Evolutionary conservation across 2,329 filamentous ascomycete genomes (phyloP).

Genomic region (Aotearoamyces nothofagi): DNA sequence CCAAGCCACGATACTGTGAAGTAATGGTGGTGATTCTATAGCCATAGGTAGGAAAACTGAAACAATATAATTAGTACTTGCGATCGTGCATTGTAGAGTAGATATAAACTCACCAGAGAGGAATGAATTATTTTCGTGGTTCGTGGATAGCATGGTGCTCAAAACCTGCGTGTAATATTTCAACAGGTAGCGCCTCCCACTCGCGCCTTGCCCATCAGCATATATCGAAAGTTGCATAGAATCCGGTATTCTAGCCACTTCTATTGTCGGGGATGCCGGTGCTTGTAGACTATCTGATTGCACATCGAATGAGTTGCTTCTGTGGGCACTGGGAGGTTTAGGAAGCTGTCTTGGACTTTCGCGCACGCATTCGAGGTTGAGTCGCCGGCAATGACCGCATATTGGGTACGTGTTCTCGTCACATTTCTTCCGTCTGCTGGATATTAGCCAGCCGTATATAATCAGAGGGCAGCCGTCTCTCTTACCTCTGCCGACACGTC

Average conservation of each 20-base stretch:
- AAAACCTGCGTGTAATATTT: conserved; percentile 5
- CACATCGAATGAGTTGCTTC: no score
- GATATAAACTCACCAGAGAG: conserved; percentile 3
- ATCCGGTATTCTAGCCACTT: neutral
- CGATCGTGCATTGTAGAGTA: neutral
- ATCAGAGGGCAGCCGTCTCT: neutral
- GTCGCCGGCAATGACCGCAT: conserved; percentile 1
- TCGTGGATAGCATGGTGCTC: conserved; percentile 4
- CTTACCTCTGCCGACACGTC: conserved; percentile 1
- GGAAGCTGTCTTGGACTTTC: neutral
- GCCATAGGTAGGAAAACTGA: conserved; percentile 7
- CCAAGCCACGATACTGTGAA: conserved; percentile 4
- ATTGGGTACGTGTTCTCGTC: conserved; percentile 1
- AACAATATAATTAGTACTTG: conserved; percentile 1
- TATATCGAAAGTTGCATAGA: neutral
- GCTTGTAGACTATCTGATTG: no score
- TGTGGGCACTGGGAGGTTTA: no score
- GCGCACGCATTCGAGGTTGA: conserved; percentile 1
- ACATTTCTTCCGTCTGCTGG: conserved; percentile 1
- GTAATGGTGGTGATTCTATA: conserved; percentile 4
- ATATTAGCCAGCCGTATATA: neutral
- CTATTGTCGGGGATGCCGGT: no score
- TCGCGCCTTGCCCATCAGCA: conserved; percentile 1
- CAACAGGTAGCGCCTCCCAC: conserved; percentile 2
- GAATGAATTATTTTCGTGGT: conserved; percentile 4